Base-by-base conservation (phyloP, 371 early-diverging fungal species). In the Apophysomyces ossiformis region DNA sequence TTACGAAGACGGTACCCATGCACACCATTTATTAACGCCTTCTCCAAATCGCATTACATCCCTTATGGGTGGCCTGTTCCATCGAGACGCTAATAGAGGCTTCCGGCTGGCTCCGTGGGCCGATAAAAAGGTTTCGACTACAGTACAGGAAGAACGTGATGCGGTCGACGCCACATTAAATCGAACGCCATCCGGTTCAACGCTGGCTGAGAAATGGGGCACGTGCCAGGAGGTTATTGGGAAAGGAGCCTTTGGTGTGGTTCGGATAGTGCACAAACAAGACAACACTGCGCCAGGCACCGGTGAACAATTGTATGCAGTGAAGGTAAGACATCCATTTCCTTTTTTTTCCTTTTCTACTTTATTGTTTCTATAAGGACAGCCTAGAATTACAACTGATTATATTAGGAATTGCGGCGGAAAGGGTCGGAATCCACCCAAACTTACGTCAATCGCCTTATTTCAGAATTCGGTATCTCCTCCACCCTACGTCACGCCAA, bases 401-500 rank as follows among this genome's bases (percentile, higher is more conserved):
- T 41, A 41, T 58, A 60, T 26, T 64, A 91, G 81, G 90, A 90
- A 67, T 89, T 93, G 72, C 78, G 82, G 16, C 81, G 80, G 66
- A 63, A 73, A 15, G 47, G 72, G 37, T 75, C 79, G 36, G 91
- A 92, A 71, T 69, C 82, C 2, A 75, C 81, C 54, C 83, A 79
- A 59, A 76, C 78, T 39, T 93, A 91, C 69, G 77, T 89, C 64
- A 87, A 91, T 65, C 82, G 85, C 8, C 64, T 92, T 47, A 87
- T 89, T 4, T 71, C 77, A 57, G 93, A 93, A 72, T 93, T 87
- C 63, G 90, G 91, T 64, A 93, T 93, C 56, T 76, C 85, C 12
- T 81, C 79, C 37, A 70, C 84, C 2, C 69, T 90, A 21, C 87
- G 83, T 60, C 93, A 93, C 65, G 73, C 69, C 26, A 87, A 92